Base-by-base conservation (phyloP, 139 green algal genomes). In the Choricystis sp. region DNA sequence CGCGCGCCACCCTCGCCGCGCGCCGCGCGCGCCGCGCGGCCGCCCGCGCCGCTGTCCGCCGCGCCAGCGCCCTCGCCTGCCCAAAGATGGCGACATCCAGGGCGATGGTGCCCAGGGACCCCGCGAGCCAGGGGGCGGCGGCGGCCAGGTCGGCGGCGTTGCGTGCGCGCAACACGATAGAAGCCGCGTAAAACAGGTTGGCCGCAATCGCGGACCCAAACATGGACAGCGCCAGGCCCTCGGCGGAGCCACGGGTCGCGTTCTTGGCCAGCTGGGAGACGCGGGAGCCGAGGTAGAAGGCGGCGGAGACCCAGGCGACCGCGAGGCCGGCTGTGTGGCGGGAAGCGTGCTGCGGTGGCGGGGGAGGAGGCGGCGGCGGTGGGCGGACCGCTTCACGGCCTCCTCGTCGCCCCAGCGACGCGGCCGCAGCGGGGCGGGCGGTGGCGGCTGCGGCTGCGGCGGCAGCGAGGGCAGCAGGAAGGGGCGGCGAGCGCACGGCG, bases 241-340 rank as follows among this genome's bases (percentile, higher is more conserved):
- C 86, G 1, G 76, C 77, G 5, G 63, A 80, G 29, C 77, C 57
- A 1, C 86, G 72, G 29, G 48, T 57, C 20, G 52, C 62, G 73
- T 96, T 96, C 65, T 86, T 87, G 25, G 65, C 65, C 25, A 96
- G 88, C 77, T 96, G 89, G 29, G 77, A 84, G 9, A 90, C 0
- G 4, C 89, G 78, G 5, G 72, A 82, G 25, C 57, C 60, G 23
- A 96, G 73, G 76, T 96, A 96, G 64, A 96, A 79, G 16, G 81
- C 63, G 16, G 72, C 81, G n/a, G 80, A 85, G 20, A 74, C 57
- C 61, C 82, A 93, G 25, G 79, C 87, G 29, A 92, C 57, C 23
- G 62, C 40, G 5, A 66, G 74, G 21, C 85, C 83, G 19, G 61
- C 40, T 1, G 24, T 24, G 52, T 66, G 75, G 58, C 69, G 30